These are phyloP conservation scores for Chlamydomonas schloesseri DNA, from an alignment of 139 green algal genomes.

Conservation along the genomic window DNA sequence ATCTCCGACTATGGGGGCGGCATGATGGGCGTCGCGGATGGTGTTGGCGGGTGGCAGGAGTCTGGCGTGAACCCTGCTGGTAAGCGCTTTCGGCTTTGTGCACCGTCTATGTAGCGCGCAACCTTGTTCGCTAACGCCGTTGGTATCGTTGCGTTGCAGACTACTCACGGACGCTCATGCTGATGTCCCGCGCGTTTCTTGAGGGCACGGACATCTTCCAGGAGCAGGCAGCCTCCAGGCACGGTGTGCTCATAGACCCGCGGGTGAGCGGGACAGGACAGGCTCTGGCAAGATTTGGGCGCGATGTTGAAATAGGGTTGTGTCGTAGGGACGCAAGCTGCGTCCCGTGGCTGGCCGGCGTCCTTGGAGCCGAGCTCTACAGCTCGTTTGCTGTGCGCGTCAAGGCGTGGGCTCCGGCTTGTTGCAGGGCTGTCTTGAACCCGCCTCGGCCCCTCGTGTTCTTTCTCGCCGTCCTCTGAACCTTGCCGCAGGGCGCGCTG, in stretches of 20 bases:
- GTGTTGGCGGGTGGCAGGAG: conserved; percentile 91
- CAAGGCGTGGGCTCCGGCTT: too few species aligned
- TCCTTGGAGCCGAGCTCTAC: too few species aligned
- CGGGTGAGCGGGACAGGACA: not conserved
- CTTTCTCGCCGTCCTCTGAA: too few species aligned
- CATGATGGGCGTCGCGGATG: conserved; percentile 88
- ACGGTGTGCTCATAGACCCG: conserved; percentile 34
- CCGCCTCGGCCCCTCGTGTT: not conserved
- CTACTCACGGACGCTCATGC: conserved; percentile 86
- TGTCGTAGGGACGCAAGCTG: too few species aligned
- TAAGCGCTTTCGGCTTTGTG: too few species aligned
- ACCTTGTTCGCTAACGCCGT: too few species aligned
- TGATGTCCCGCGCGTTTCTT: conserved; percentile 69
- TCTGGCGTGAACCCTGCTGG: conserved; percentile 88
- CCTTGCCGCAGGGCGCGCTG: conserved; percentile 57
- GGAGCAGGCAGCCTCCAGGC: not conserved
- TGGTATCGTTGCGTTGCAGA: conserved; percentile 67
- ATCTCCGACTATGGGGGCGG: conserved; percentile 66
- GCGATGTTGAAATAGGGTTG: too few species aligned
- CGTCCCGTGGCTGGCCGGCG: too few species aligned
- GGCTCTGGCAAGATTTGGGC: too few species aligned
- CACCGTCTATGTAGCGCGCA: too few species aligned
- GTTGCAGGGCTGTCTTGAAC: too few species aligned
- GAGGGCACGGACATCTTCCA: conserved; percentile 63
- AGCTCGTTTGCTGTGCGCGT: too few species aligned